Base-by-base conservation (phyloP, 768 basidiomycete genomes). In the Neoboletus magnificus region DNA sequence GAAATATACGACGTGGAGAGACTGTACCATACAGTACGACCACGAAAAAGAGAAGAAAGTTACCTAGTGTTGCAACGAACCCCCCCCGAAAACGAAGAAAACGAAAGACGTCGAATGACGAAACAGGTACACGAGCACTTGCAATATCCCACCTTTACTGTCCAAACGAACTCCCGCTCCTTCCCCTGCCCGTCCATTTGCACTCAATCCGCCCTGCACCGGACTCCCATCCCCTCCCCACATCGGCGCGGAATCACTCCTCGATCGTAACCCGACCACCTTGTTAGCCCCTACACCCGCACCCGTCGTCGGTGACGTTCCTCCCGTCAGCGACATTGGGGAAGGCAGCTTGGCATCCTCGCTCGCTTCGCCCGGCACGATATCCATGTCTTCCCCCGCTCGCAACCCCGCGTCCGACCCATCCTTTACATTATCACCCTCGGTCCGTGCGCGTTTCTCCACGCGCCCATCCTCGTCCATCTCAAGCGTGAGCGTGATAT, bases 401-500 rank as follows among this genome's bases (percentile, higher is more conserved):
- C 58, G 57, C 39, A 57, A 49, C 33, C 40, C 58, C 22, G 40
- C 52, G 27, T 53, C 64, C 18, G 41, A 35, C 32, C 36, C 37
- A 20, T 58, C 41, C 32, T 58, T 37, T 16, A 25, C 27, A 11
- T 48, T 55, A 27, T 55, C 59, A 15, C 40, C 60, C 6, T 62
- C 65, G 3, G 65, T 61, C 6, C 62, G 56, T 20, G 63, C 65
- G 11, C 68, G 64, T 48, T 72, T 72, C 29, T 68, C 59, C 22
- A 62, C 55, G 36, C 60, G 56, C 20, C 63, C 54, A 5, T 66
- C 43, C 33, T 64, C 56, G 35, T 69, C 50, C 29, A 56, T 60
- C 7, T 74, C 63, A 44, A 63, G 45, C 22, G 72, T 66, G 23
- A 74, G 66, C 30, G 43, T 66, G 40, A 60, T 76, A 49, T 59